These are phyloP conservation scores for Sporothrix protearum DNA, from an alignment of 2,329 filamentous ascomycete genomes.

Conservation along the genomic window DNA sequence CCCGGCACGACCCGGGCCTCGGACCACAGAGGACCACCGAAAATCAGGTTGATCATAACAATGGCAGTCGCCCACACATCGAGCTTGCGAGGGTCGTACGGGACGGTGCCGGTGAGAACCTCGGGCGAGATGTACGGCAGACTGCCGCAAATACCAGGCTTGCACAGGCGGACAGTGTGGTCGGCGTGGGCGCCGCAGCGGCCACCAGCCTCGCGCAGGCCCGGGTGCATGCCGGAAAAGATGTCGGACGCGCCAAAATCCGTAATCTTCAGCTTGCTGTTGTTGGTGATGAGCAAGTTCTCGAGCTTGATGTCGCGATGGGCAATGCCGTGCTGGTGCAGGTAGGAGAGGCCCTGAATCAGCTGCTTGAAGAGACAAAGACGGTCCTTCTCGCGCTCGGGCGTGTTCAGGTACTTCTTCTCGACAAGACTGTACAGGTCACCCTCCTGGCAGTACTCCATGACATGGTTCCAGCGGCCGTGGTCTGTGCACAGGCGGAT, in stretches of 20 bases:
- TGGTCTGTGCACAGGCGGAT: constrained; percentile 70
- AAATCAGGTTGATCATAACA: constrained; percentile 74
- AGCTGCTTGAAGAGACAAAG: constrained; percentile 88
- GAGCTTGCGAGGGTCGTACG: constrained; percentile 70
- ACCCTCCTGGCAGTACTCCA: constrained; percentile 84
- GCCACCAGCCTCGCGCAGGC: constrained; percentile 66
- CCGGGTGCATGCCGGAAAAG: constrained; percentile 77
- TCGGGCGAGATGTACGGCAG: constrained; percentile 85
- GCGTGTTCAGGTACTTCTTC: constrained; percentile 62
- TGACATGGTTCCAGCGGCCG: constrained; percentile 82
- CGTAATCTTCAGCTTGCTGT: constrained; percentile 83
- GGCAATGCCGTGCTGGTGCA: constrained; percentile 80
- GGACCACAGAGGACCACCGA: constrained; percentile 70
- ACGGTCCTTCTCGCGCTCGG: constrained; percentile 65
- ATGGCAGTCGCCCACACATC: constrained; percentile 86
- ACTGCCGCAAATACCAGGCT: constrained; percentile 79
- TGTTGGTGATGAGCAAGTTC: constrained; percentile 73
- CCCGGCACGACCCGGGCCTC: constrained; percentile 50
- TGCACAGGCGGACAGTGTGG: constrained; percentile 64
- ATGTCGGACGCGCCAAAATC: constrained; percentile 90
- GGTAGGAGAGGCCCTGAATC: constrained; percentile 73
- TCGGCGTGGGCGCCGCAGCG: constrained; percentile 72
- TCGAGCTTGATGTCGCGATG: constrained; percentile 90
- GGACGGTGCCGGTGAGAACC: constrained; percentile 64
- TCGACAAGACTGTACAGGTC: constrained; percentile 74